These are phyloP conservation scores for Tagetes erecta DNA, from an alignment of 129 eudicot genomes.

Conservation along the genomic window DNA sequence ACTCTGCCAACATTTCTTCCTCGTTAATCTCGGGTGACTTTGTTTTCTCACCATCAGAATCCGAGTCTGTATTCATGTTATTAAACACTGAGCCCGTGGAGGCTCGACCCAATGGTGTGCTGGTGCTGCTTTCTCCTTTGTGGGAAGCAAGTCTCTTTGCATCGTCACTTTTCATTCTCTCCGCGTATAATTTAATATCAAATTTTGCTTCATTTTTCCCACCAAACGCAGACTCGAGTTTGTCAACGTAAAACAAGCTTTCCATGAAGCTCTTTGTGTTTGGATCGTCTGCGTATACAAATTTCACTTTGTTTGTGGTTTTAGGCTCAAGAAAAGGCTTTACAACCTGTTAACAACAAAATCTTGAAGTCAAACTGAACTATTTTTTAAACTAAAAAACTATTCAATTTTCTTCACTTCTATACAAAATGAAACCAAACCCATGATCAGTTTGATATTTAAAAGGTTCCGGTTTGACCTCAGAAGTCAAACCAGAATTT, in stretches of 20 bases:
- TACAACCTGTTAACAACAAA: slow-evolving; percentile 54
- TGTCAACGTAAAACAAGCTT: slow-evolving; percentile 66
- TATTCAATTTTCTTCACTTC: neutral
- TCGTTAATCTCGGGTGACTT: slow-evolving; percentile 42
- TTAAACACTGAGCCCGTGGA: slow-evolving; percentile 22
- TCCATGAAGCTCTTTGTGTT: slow-evolving; percentile 59
- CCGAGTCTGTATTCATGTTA: slow-evolving; percentile 31
- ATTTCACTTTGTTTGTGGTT: slow-evolving; percentile 83
- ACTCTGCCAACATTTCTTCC: slow-evolving; percentile 39
- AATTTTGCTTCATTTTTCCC: slow-evolving; percentile 65
- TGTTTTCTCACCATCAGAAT: slow-evolving; percentile 52
- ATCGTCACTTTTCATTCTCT: slow-evolving; percentile 88
- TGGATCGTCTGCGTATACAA: slow-evolving; percentile 65
- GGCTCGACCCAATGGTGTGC: slow-evolving; percentile 18
- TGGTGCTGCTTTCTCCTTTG: slow-evolving; percentile 40
- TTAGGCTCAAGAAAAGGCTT: slow-evolving; percentile 95
- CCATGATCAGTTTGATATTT: neutral
- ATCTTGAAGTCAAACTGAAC: slow-evolving; percentile 13
- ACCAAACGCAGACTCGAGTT: slow-evolving; percentile 77
- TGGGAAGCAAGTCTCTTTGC: slow-evolving; percentile 45
- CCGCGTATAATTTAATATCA: slow-evolving; percentile 61
- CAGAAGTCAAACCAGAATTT: slow-evolving; percentile 19
- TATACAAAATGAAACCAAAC: slow-evolving; percentile 4
- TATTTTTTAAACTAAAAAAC: neutral
- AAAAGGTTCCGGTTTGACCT: slow-evolving; percentile 5